These are phyloP conservation scores for Phaeodactylum tricornutum DNA, from an alignment of 108 stramenopile genomes.

Conservation along the genomic window DNA sequence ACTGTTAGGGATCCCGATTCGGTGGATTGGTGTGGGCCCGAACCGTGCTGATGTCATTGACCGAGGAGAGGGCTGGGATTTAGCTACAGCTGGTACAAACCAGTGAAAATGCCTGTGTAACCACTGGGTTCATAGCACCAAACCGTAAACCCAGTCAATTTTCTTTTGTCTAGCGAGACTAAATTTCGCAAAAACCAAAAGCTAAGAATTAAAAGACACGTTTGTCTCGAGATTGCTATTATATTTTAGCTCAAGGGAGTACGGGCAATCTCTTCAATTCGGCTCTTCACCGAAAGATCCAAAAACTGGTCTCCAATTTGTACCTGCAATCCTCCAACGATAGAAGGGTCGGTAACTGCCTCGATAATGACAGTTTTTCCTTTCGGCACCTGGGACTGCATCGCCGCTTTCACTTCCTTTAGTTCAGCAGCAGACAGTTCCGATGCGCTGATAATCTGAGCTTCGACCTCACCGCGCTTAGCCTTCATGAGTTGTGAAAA, in stretches of 20 bases:
- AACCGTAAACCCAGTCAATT: too few species aligned
- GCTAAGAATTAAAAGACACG: too few species aligned
- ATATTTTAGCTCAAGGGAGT: constrained; percentile 31
- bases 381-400: constrained; percentile 57
- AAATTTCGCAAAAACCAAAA: too few species aligned
- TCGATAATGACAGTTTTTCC: constrained; percentile 76
- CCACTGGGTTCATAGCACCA: too few species aligned
- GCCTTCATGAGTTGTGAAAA: constrained; percentile 88
- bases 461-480: constrained; percentile 90
- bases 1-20: constrained; percentile 83
- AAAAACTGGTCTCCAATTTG: constrained; percentile 97
- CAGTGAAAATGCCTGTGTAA: too few species aligned
- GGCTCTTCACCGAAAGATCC: constrained; percentile 86
- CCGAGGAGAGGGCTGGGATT: constrained; percentile 67
- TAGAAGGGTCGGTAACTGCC: constrained; percentile 76
- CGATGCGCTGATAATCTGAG: constrained; percentile 85
- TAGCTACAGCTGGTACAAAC: not conserved
- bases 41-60: constrained; percentile 89
- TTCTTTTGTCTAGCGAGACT: too few species aligned
- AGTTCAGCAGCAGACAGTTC: constrained; percentile 51
- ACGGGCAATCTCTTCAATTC: constrained; percentile 80
- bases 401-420: constrained; percentile 69
- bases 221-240: too few species aligned
- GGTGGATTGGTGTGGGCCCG: constrained; percentile 98
- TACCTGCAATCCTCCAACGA: constrained; percentile 92